Base-by-base conservation (phyloP, 208 protist genomes). In the Leishmania arabica region DNA sequence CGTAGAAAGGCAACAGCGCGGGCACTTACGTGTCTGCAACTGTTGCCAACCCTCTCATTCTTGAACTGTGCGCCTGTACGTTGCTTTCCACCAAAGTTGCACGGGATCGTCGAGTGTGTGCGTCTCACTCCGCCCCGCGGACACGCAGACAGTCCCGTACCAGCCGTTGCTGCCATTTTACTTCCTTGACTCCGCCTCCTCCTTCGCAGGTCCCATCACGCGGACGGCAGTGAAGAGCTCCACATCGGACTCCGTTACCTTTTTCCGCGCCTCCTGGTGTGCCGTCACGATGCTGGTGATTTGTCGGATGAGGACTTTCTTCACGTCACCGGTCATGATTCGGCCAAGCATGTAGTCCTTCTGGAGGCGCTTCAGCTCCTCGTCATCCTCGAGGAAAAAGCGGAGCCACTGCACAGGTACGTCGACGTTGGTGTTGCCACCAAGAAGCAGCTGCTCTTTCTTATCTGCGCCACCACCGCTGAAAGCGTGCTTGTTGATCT, bases 381-480 rank as follows among this genome's bases (percentile, higher is more conserved):
- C 95, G 86, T 99, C 99, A 85, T 99, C 99, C 74, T 99, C 98
- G n/a, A 99, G 82, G 84, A 99, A 99, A 88, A 99, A 99, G 60
- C 84, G 93, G 19, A 99, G 88, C 96, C 99, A 99, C 91, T 99
- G 95, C 84, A 99, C 97, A 5, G 98, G 89, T 15, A 99, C 93
- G 84, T 99, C 99, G 17, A 99, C 92, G 11, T 92, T 92, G 2
- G 96, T 90, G 85, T 99, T 97, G 19, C 92, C 99, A 65, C 99
- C 99, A 31, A 98, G 84, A 80, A 92, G 64, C 60, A 98, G 81
- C 82, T 99, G 99, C 85, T 99, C 98, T 88, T 99, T 98, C 72
- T 98, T 95, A 42, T 99, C 99, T 1, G 94, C 96, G 75, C 96
- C 91, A 54, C 99, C 99, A 45, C 99, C 99, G 56, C 96, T 99